Base-by-base conservation (phyloP, 306 rosid species). In the Trifolium subterraneum region DNA sequence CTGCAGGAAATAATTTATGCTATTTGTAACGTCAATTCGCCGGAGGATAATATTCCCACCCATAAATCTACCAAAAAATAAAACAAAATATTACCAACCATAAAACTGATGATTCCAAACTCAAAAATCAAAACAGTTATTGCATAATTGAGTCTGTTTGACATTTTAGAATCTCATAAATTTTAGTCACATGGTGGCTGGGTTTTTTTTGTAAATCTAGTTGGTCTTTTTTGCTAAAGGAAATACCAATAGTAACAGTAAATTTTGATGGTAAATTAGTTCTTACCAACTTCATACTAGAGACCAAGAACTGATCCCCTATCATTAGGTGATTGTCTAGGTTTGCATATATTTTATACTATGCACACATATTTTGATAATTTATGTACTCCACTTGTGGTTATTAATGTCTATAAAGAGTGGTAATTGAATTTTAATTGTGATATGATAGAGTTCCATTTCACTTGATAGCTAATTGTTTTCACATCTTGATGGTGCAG, bases 401-500 rank as follows among this genome's bases (percentile, higher is more conserved):
- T 70, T 44, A 35, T 44, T 55, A 10, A 42, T 70, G 25, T 70
- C 9, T 12, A 38, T 25, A 11, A 38, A 33, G 36, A 63, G 7
- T 52, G 50, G 13, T 6, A 36, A 47, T 61, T 39, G 64, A 6
- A 6, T 42, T 75, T 45, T n/a, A 50, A 4, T 61, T 71, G 39
- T 61, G 25, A 67, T 54, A 63, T 50, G 52, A 38, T 19, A 66
- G 65, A 55, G 38, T 68, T 50, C 67, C 77, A 44, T 33, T 51
- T 38, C 10, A n/a, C 71, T 39, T 45, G 12, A 52, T 80, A 56
- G 66, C 70, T 73, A 50, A 74, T 71, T 58, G 71, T 11, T 42
- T 68, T 74, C 8, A 19, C 70, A 56, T 47, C 59, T n/a, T 73
- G 82, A 19, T 77, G 41, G 41, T 86, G 87, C 92, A 94, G 99